phyloP scores from a whole-genome alignment of 2,329 filamentous ascomycete species.

The Zasmidium cellare region DNA sequence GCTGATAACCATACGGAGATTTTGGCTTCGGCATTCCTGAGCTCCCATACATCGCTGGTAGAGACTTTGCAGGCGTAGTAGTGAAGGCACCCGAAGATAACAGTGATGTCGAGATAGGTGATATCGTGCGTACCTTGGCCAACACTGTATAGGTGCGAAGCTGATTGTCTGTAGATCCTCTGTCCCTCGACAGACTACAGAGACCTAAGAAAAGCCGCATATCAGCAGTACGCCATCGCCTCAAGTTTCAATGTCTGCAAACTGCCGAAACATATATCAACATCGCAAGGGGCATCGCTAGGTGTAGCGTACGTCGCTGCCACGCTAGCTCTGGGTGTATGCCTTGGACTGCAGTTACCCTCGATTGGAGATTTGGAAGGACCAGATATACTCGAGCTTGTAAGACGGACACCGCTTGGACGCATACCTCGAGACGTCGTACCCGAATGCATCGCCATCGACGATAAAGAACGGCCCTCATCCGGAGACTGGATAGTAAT shows the following conservation, averaged over 20 bases:
- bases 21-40: slow-evolving; percentile 45
- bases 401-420: slow-evolving; percentile 42
- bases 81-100: slow-evolving; percentile 45
- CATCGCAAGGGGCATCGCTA: slow-evolving; percentile 39
- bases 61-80: slow-evolving; percentile 32
- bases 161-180: slow-evolving; percentile 6
- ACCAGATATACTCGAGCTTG: slow-evolving; percentile 17
- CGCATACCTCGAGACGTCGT: slow-evolving; percentile 16
- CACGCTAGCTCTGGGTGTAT: slow-evolving; percentile 45
- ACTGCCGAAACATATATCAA: slow-evolving; percentile 36
- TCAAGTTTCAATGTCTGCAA: slow-evolving; percentile 44
- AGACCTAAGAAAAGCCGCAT: slow-evolving; percentile 44
- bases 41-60: slow-evolving; percentile 34
- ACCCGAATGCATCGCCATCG: slow-evolving; percentile 34
- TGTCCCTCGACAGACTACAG: slow-evolving; percentile 46
- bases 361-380: slow-evolving; percentile 5
- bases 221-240: slow-evolving; percentile 45
- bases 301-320: slow-evolving; percentile 46
- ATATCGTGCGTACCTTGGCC: slow-evolving; percentile 3
- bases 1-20: slow-evolving; percentile 23
- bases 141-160: neutral
- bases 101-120: slow-evolving; percentile 16
- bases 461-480: slow-evolving; percentile 13
- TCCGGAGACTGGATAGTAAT: slow-evolving; percentile 31
- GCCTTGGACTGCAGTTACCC: slow-evolving; percentile 38